Percentiles rank a stretch among this genome's conserved stretches.
phyloP scores from a whole-genome alignment of 768 basidiomycete genomes.

The Russula virescens region DNA sequence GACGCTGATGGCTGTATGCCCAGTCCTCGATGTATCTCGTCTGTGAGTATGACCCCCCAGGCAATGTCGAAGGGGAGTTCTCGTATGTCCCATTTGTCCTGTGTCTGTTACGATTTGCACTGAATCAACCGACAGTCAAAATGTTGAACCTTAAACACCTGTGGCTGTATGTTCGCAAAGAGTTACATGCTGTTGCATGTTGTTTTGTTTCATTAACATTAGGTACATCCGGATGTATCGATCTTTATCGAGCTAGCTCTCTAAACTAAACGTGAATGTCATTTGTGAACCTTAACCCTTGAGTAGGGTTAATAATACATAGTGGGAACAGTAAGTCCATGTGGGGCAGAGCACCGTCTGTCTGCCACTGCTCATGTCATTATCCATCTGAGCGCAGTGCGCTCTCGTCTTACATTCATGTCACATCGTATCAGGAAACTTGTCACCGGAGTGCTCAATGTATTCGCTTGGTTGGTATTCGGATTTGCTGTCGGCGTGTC shows the following conservation, averaged over 20 bases:
- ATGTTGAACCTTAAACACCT: constrained; percentile 29
- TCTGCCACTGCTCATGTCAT: too few species aligned
- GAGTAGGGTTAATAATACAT: neutral
- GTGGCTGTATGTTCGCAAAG: neutral
- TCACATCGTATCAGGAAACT: constrained; percentile 11
- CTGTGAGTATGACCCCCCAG: constrained; percentile 61
- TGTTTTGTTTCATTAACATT: neutral
- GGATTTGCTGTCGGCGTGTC: constrained; percentile 51
- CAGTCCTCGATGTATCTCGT: constrained; percentile 56
- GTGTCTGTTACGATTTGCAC: neutral
- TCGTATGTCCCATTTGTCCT: constrained; percentile 38
- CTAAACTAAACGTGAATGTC: too few species aligned
- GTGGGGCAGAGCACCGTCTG: too few species aligned
- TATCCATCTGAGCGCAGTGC: neutral
- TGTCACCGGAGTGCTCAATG: constrained; percentile 31
- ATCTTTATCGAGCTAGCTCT: neutral
- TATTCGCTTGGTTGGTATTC: constrained; percentile 29
- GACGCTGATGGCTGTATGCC: constrained; percentile 4
- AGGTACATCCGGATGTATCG: constrained; percentile 22
- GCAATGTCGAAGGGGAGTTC: constrained; percentile 61
- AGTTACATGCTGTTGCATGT: neutral
- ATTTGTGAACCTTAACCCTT: constrained; percentile 9
- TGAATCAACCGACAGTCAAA: constrained; percentile 26
- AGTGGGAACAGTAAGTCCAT: too few species aligned
- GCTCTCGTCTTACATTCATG: neutral